A percentile compares a stretch with the other conserved stretches of the same genome.
These are phyloP conservation scores for Rostrohypoxylon terebratum DNA, from an alignment of 495 filamentous ascomycete species.

Conservation along the genomic window DNA sequence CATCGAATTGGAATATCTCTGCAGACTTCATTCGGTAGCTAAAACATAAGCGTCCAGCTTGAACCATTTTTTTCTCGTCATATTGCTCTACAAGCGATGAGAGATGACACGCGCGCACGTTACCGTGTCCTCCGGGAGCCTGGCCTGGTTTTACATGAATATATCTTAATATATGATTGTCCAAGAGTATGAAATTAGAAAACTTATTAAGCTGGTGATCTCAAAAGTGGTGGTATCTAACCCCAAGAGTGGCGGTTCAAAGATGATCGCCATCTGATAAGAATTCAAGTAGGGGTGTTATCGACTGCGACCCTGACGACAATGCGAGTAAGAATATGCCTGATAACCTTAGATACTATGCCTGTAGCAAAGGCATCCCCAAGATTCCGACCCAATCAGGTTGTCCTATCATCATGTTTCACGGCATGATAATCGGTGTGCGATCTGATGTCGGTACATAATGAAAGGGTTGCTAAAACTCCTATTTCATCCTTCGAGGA, in stretches of 20 bases:
- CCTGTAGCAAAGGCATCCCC: not conserved
- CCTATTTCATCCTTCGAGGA: not conserved
- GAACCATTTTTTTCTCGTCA: no score
- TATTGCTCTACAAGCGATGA: no score
- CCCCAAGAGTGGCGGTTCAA: not conserved
- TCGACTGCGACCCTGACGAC: not conserved
- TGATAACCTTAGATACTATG: constrained; percentile 8
- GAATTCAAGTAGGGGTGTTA: not conserved
- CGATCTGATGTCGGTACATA: not conserved
- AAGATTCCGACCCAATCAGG: constrained; percentile 4
- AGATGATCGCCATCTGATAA: constrained; percentile 1
- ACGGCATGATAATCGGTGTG: not conserved
- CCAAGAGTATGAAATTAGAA: not conserved
- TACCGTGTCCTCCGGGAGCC: no score
- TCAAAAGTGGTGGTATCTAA: not conserved
- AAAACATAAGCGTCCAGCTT: no score
- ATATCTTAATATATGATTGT: not conserved
- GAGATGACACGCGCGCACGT: no score
- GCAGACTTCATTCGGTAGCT: no score
- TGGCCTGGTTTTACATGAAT: no score
- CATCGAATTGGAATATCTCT: no score
- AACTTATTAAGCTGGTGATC: not conserved
- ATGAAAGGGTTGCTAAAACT: not conserved
- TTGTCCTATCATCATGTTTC: not conserved
- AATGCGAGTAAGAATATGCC: not conserved